A percentile compares a stretch with the other conserved stretches of the same genome.
Evolutionary conservation across 2,329 filamentous ascomycete species (phyloP).

Genomic region (Berkeleyomyces basicola): DNA sequence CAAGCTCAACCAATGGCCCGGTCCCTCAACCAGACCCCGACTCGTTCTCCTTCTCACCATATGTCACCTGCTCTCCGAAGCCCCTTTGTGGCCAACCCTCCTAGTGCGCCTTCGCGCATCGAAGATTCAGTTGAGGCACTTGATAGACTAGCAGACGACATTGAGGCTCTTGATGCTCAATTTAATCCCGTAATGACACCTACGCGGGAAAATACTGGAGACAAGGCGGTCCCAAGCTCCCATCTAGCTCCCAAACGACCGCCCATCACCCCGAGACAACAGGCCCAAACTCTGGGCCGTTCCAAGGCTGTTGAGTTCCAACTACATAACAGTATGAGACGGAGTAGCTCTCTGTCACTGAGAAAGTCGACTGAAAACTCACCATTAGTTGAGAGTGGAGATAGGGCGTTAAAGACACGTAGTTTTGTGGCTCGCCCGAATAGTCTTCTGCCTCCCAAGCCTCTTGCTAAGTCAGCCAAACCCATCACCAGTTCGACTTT

Average conservation of each 20-base stretch:
- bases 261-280: conserved; percentile 11
- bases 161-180: conserved; percentile 32
- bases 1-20: not conserved
- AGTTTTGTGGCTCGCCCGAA: conserved; percentile 22
- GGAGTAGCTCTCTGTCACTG: conserved; percentile 26
- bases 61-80: not conserved
- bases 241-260: not conserved
- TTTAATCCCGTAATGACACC: conserved; percentile 16
- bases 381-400: conserved; percentile 16
- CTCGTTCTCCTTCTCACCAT: not conserved
- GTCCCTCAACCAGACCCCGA: not conserved
- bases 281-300: conserved; percentile 24
- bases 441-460: conserved; percentile 30
- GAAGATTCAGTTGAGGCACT: conserved; percentile 48
- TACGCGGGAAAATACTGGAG: not conserved
- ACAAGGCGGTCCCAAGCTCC: not conserved
- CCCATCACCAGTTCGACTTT: conserved; percentile 38
- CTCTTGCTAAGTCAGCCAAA: conserved; percentile 35
- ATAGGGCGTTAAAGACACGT: conserved; percentile 17
- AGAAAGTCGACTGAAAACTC: conserved; percentile 18
- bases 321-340: conserved; percentile 25
- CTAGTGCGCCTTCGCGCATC: conserved; percentile 30
- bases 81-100: conserved; percentile 14
- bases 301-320: conserved; percentile 23
- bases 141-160: conserved; percentile 43